A percentile compares a stretch with the other conserved stretches of the same genome.
phyloP scores from a whole-genome alignment of 352 stramenopile genomes.

The Thalassiosira oceanica region DNA sequence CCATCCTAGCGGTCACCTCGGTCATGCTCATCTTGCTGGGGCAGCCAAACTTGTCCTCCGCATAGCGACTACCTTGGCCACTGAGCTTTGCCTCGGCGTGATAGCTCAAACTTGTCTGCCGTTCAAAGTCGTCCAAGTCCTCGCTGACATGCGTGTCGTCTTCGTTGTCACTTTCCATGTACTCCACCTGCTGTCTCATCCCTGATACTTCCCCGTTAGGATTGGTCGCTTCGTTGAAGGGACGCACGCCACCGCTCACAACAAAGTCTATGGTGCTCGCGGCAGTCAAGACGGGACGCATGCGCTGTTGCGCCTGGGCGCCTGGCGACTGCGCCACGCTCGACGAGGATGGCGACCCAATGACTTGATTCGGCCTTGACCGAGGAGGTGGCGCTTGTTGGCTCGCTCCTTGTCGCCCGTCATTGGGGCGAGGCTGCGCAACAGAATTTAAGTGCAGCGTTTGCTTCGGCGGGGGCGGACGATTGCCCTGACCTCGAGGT shows the following conservation, averaged over 20 bases:
- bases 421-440: no score
- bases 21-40: no score
- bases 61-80: conserved; percentile 9
- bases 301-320: no score
- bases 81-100: conserved; percentile 39
- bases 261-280: conserved; percentile 37
- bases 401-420: no score
- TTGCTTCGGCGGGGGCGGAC: no score
- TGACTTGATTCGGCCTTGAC: no score
- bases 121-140: conserved; percentile 32
- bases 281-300: conserved; percentile 32
- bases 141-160: not conserved
- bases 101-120: conserved; percentile 36
- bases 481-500: no score
- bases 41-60: conserved; percentile 22
- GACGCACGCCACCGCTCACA: conserved; percentile 11
- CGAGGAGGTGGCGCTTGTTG: no score
- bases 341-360: no score
- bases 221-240: not conserved
- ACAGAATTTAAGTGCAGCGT: no score
- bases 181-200: not conserved
- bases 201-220: not conserved
- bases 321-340: no score
- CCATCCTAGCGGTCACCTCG: not conserved
- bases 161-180: conserved; percentile 13